Conservation (phyloP, 176 grass and related monocot genomes). For the Rhynchospora tenuis region DNA sequence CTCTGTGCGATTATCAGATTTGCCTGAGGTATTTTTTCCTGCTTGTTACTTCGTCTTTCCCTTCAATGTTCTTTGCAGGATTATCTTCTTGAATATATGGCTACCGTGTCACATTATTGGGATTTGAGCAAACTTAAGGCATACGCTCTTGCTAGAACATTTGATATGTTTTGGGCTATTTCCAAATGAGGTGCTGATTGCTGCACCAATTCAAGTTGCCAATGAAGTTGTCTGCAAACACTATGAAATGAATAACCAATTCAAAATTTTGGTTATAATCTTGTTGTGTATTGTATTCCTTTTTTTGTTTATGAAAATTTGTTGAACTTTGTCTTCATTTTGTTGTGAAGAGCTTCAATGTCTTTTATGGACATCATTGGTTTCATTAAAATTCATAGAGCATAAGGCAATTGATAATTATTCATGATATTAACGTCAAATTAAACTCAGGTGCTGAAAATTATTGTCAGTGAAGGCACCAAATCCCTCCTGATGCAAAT, state of each 20-base stretch:
- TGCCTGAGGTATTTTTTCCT: conserved; percentile 53
- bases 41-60: not conserved
- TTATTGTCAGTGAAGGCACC: not conserved
- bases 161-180: too few species aligned
- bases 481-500: not conserved
- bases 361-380: not conserved
- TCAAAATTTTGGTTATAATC: too few species aligned
- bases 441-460: not conserved
- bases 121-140: not conserved
- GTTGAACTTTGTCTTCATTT: not conserved
- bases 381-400: not conserved
- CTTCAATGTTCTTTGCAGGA: not conserved
- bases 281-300: too few species aligned
- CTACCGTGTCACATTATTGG: not conserved
- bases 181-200: too few species aligned
- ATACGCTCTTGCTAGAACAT: not conserved
- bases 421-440: not conserved
- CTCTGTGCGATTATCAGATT: conserved; percentile 57
- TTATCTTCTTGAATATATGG: not conserved
- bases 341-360: not conserved
- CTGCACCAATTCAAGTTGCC: not conserved
- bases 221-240: not conserved
- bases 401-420: not conserved
- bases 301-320: not conserved
- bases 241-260: too few species aligned